phyloP scores from a whole-genome alignment of 2,329 filamentous ascomycete genomes.

The Arthrobotrys pseudoclavata region DNA sequence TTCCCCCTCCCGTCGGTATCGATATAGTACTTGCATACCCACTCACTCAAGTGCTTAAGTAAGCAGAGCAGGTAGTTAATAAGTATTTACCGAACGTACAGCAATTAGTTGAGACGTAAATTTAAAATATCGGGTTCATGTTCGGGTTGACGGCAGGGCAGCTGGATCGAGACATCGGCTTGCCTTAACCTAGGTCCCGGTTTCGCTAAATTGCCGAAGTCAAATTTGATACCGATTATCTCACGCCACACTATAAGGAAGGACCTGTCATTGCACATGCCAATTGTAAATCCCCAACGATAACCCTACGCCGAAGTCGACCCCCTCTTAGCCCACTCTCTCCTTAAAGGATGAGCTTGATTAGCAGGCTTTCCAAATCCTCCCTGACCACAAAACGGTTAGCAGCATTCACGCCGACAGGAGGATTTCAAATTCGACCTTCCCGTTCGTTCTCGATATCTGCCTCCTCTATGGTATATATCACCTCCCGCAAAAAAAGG shows the following conservation, averaged over 20 bases:
- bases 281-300: constrained; percentile 3
- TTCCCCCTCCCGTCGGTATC: too few relatives aligned
- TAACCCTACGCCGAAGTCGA: constrained; percentile 4
- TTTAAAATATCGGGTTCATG: neutral
- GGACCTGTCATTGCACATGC: neutral
- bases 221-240: constrained; percentile 2
- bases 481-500: neutral
- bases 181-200: constrained; percentile 9
- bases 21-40: too few relatives aligned
- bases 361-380: constrained; percentile 23
- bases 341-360: constrained; percentile 35
- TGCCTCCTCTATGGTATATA: constrained; percentile 39
- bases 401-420: neutral
- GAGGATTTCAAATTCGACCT: neutral
- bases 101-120: too few relatives aligned
- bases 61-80: too few relatives aligned
- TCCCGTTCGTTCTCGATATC: constrained; percentile 32
- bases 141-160: neutral
- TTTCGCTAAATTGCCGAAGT: constrained; percentile 48
- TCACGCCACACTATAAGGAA: neutral
- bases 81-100: too few relatives aligned
- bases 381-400: constrained; percentile 22
- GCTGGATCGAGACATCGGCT: neutral
- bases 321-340: neutral
- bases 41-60: too few relatives aligned